Percentiles rank a stretch among this genome's conserved stretches.
Conservation (phyloP, 805 yeast species). For the Candida berthetii region DNA sequence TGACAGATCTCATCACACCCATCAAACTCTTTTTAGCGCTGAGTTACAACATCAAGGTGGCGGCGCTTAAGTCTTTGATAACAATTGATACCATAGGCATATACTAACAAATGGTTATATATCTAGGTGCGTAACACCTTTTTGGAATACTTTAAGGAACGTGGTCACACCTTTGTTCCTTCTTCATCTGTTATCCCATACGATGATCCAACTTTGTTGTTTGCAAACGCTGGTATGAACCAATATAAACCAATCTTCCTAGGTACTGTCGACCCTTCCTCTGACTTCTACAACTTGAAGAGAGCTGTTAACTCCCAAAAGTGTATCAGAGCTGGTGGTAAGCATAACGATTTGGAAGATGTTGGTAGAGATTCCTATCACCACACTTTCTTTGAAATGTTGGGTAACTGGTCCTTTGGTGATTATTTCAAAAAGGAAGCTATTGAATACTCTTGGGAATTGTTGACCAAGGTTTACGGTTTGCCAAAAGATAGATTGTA, state of each 20-base stretch:
- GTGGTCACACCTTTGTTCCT: constrained; percentile 77
- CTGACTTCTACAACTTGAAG: constrained; percentile 76
- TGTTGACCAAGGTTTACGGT: constrained; percentile 80
- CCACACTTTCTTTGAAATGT: constrained; percentile 98
- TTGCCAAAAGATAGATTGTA: constrained; percentile 75
- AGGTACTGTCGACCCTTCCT: constrained; percentile 95
- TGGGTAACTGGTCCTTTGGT: constrained; percentile 99
- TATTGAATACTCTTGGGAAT: constrained; percentile 82
- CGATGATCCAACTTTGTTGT: constrained; percentile 94
- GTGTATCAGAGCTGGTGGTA: constrained; percentile 99
- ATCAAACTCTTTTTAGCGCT: neutral
- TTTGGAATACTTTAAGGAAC: constrained; percentile 67
- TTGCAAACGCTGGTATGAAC: constrained; percentile 99
- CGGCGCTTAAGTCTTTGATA: too few species aligned
- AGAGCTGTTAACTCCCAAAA: constrained; percentile 95
- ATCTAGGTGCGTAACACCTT: constrained; percentile 72
- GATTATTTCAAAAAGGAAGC: constrained; percentile 98
- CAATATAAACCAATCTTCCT: constrained; percentile 96
- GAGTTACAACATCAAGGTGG: too few species aligned
- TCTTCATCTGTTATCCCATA: constrained; percentile 95
- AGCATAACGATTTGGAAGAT: constrained; percentile 96
- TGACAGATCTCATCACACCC: neutral
- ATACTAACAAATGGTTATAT: too few species aligned
- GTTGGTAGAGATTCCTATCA: constrained; percentile 98
- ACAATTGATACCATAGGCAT: too few species aligned